Evolutionary conservation across 495 filamentous ascomycete species (phyloP), one percentile per base, ranked within the genome.

Genomic region (Bombardia bombarda): DNA sequence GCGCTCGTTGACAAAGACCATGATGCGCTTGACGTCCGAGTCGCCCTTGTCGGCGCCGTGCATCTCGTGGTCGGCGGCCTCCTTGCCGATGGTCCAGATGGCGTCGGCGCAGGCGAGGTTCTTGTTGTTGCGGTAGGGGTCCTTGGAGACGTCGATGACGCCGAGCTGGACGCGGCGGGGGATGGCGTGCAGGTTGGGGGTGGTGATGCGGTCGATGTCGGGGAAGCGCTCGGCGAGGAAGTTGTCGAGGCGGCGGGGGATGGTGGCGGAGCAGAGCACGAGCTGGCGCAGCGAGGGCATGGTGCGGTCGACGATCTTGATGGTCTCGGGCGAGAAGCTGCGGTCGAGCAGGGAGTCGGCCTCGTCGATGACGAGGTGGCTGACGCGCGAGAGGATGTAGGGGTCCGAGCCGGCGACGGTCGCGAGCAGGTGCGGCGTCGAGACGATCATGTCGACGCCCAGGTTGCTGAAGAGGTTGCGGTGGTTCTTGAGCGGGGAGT

Each of bases 1-100:
- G 22, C 93, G 83, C 70, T 96, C 87, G 62, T 98, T 98, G 60
- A 98, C 93, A 52, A 98, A 98, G 1, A 98, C 90, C 46, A 98
- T 77, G 52, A 97, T 82, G 41, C 84, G 85, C 67, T 90, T 94
- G 16, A 84, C 67, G 40, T 83, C 82, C n/a, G 65, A 61, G 19
- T 65, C 56, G 21, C 53, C 72, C 7, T 8, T 6, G 2, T 48
- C 48, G 7, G 62, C 50, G 4, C 48, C 48, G 7, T 62, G 51
- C 3, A 62, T 65, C 36, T 76, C 76, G 50, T 70, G 63, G 21
- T 70, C 72, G 25, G 75, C 73, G 9, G 78, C 80, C 9, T 86
- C 77, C 62, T 87, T 90, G 46, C 87, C 89, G 49, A 98, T 93
- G 13, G 83, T 81, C 81, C 86, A 96, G 53, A 98, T 89, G 7